Conservation (phyloP, 805 yeast species). For the Danielia oregonensis region DNA sequence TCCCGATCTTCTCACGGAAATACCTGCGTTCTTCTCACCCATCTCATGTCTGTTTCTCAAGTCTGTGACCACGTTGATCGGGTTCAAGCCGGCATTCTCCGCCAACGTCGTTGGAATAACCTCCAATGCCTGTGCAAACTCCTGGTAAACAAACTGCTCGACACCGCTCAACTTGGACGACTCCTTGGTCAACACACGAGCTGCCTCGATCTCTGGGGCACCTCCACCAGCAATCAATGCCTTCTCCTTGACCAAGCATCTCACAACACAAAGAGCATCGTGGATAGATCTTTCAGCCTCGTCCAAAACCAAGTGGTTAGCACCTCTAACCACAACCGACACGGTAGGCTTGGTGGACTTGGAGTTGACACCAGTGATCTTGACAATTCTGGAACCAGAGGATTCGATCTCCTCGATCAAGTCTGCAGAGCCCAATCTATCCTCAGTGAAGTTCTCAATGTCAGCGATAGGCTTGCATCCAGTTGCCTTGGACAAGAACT, state of each 20-base stretch:
- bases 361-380: constrained; percentile 69
- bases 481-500: constrained; percentile 76
- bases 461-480: constrained; percentile 98
- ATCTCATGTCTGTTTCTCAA: constrained; percentile 84
- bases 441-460: constrained; percentile 88
- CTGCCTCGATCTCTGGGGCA: constrained; percentile 92
- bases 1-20: constrained; percentile 90
- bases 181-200: constrained; percentile 69
- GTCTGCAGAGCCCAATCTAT: constrained; percentile 88
- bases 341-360: constrained; percentile 66
- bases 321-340: constrained; percentile 92
- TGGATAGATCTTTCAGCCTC: constrained; percentile 97
- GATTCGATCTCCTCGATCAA: constrained; percentile 87
- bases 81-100: constrained; percentile 91
- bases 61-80: constrained; percentile 88
- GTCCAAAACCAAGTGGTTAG: constrained; percentile 83
- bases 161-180: constrained; percentile 74
- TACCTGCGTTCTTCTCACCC: constrained; percentile 93
- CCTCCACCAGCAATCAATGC: constrained; percentile 98
- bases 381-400: constrained; percentile 84
- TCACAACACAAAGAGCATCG: constrained; percentile 91
- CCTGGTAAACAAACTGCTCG: constrained; percentile 87
- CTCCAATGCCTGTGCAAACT: constrained; percentile 87
- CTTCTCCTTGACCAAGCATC: constrained; percentile 83
- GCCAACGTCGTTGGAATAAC: constrained; percentile 92